A percentile compares a stretch with the other conserved stretches of the same genome.
phyloP scores from a whole-genome alignment of 495 filamentous ascomycete genomes.

The Xylaria intraflava region DNA sequence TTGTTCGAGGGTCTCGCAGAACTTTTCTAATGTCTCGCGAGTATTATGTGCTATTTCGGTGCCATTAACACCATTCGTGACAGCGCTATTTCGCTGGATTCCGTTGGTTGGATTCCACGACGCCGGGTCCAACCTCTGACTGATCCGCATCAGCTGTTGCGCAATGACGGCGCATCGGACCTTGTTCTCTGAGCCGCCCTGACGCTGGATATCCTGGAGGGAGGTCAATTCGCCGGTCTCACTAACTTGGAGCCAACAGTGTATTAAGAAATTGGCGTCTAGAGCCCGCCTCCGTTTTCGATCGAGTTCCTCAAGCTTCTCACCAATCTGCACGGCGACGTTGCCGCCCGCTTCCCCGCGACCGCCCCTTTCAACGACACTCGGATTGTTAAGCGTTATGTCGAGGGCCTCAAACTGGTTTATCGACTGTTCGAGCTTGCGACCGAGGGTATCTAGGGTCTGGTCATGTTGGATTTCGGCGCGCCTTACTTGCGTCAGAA shows the following conservation, averaged over 20 bases:
- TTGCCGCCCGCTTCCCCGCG: slow-evolving; percentile 63
- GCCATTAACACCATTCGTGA: slow-evolving; percentile 41
- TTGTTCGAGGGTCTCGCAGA: slow-evolving; percentile 90
- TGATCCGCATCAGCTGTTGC: slow-evolving; percentile 79
- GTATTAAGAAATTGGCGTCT: slow-evolving; percentile 89
- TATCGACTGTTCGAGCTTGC: slow-evolving; percentile 85
- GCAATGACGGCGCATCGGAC: slow-evolving; percentile 86
- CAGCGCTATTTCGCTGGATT: slow-evolving; percentile 46
- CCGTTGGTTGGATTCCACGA: slow-evolving; percentile 60
- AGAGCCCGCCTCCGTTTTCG: slow-evolving; percentile 80
- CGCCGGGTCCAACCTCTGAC: slow-evolving; percentile 69
- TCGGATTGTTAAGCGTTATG: slow-evolving; percentile 57
- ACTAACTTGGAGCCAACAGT: slow-evolving; percentile 91
- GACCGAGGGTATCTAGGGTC: slow-evolving; percentile 74
- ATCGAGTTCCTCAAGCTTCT: slow-evolving; percentile 87
- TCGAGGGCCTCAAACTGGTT: slow-evolving; percentile 86
- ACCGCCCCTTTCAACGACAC: slow-evolving; percentile 36
- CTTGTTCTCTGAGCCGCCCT: slow-evolving; percentile 77
- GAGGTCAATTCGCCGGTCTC: slow-evolving; percentile 73
- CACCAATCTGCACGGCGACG: slow-evolving; percentile 90
- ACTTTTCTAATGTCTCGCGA: slow-evolving; percentile 89
- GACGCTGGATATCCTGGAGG: slow-evolving; percentile 71
- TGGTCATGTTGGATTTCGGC: slow-evolving; percentile 89
- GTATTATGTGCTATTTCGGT: slow-evolving; percentile 54
- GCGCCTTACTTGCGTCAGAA: slow-evolving; percentile 78